Percentiles rank a stretch among this genome's conserved stretches.
phyloP scores from a whole-genome alignment of 2,329 filamentous ascomycete genomes.

The Epichloe bromicola region DNA sequence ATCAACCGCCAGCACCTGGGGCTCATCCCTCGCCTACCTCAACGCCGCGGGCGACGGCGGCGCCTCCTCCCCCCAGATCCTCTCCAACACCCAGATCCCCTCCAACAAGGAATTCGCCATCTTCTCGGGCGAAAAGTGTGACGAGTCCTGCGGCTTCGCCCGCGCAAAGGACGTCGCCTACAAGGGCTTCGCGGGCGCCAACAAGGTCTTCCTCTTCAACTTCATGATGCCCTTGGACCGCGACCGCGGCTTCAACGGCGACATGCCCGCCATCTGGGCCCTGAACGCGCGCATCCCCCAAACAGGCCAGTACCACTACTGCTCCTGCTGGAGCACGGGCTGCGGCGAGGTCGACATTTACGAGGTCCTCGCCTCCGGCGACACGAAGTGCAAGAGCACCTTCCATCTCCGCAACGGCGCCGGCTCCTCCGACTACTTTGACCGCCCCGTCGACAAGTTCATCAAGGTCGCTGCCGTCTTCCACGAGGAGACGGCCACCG shows the following conservation, averaged over 20 bases:
- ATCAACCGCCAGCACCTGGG: slow-evolving; percentile 23
- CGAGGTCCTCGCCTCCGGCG: slow-evolving; percentile 54
- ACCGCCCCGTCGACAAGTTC: slow-evolving; percentile 43
- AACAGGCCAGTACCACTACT: slow-evolving; percentile 55
- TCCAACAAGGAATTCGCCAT: slow-evolving; percentile 35
- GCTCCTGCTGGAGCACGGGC: slow-evolving; percentile 56
- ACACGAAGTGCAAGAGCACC: slow-evolving; percentile 55
- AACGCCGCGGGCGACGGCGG: slow-evolving; percentile 27
- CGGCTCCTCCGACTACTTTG: slow-evolving; percentile 60
- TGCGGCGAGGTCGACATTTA: slow-evolving; percentile 69
- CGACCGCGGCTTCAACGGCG: slow-evolving; percentile 35
- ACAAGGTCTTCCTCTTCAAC: slow-evolving; percentile 62
- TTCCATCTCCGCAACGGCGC: slow-evolving; percentile 51
- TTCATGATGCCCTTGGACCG: slow-evolving; percentile 58
- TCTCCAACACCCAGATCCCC: slow-evolving; percentile 25
- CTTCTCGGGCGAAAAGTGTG: slow-evolving; percentile 30
- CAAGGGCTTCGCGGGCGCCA: slow-evolving; percentile 55
- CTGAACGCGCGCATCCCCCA: slow-evolving; percentile 59
- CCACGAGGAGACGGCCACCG: slow-evolving; percentile 32
- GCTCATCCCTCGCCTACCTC: slow-evolving; percentile 33
- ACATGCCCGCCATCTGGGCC: slow-evolving; percentile 66
- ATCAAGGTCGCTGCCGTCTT: slow-evolving; percentile 56
- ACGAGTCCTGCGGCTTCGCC: slow-evolving; percentile 29
- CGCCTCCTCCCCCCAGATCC: slow-evolving; percentile 24
- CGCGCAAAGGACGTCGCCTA: slow-evolving; percentile 31